A percentile compares a stretch with the other conserved stretches of the same genome.
These are phyloP conservation scores for Xylaria longipes DNA, from an alignment of 495 filamentous ascomycete species.

Conservation along the genomic window DNA sequence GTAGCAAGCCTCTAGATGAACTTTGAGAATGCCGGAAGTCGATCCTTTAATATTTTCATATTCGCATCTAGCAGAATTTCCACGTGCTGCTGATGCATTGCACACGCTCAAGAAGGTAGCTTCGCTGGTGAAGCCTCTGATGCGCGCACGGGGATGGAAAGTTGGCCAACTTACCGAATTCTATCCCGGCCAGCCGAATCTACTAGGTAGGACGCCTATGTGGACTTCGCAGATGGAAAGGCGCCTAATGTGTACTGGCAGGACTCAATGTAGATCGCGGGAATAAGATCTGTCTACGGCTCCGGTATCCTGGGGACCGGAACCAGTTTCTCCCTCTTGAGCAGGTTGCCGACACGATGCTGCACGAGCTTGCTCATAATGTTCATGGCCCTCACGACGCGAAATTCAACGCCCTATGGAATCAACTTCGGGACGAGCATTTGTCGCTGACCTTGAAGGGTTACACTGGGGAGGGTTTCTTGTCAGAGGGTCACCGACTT, in stretches of 20 bases:
- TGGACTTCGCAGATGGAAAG: not conserved
- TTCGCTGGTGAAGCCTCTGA: constrained; percentile 92
- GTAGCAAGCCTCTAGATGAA: not conserved
- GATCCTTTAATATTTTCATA: constrained; percentile 78
- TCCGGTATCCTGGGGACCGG: constrained; percentile 78
- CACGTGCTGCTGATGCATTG: constrained; percentile 80
- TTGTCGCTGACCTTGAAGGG: constrained; percentile 76
- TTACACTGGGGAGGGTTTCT: constrained; percentile 91
- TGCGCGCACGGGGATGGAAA: constrained; percentile 83
- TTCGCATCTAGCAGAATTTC: constrained; percentile 76
- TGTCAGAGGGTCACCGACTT: constrained; percentile 74
- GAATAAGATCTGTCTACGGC: constrained; percentile 79
- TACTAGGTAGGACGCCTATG: constrained; percentile 63
- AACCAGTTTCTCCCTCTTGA: constrained; percentile 82
- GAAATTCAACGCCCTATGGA: constrained; percentile 84
- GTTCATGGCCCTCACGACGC: constrained; percentile 81
- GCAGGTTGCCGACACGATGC: constrained; percentile 85
- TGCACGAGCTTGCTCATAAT: constrained; percentile 95
- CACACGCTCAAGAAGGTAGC: constrained; percentile 81
- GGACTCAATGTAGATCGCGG: constrained; percentile 79
- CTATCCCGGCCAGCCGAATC: constrained; percentile 73
- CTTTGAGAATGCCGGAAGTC: constrained; percentile 60
- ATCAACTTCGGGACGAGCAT: constrained; percentile 86
- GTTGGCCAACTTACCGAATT: constrained; percentile 86
- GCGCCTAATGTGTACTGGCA: constrained; percentile 32